Evolutionary conservation across 139 green algal species (phyloP).

Genomic region (Chlamydomonas schloesseri): DNA sequence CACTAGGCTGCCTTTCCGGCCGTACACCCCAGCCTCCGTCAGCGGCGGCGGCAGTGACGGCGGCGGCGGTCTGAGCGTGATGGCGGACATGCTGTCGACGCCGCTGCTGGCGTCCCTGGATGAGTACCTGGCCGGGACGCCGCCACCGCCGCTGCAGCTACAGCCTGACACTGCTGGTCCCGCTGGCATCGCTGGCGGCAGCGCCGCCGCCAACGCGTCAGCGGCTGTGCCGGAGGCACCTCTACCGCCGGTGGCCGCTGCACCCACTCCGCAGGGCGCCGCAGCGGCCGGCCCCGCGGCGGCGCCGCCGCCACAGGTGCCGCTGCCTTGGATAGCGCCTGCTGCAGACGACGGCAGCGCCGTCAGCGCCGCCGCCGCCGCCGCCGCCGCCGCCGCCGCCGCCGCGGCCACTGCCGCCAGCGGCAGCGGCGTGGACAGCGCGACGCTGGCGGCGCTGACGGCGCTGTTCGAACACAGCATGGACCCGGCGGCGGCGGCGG

Average conservation of each 20-base stretch:
- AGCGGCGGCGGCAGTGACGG: not conserved
- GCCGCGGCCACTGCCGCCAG: too few relatives aligned
- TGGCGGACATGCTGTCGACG: conserved; percentile 1
- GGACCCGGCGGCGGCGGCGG: not conserved
- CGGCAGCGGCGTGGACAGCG: too few relatives aligned
- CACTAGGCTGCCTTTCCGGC: not conserved
- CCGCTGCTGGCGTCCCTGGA: conserved; percentile 28
- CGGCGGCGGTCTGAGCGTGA: not conserved
- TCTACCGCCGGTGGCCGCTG: too few relatives aligned
- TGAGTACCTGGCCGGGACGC: not conserved
- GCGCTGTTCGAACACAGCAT: not conserved
- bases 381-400: not conserved
- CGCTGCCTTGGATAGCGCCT: too few relatives aligned
- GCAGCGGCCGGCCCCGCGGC: too few relatives aligned
- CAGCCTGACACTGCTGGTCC: too few relatives aligned
- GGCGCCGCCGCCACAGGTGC: too few relatives aligned
- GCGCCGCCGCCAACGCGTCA: too few relatives aligned
- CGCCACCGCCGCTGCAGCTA: conserved; percentile 14
- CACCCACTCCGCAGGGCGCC: too few relatives aligned
- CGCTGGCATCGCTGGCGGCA: not conserved
- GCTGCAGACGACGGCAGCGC: too few relatives aligned
- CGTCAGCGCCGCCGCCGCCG: not conserved
- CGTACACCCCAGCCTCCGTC: not conserved
- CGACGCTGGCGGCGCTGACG: conserved; percentile 6
- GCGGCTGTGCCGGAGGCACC: too few relatives aligned